Percentiles rank a stretch among this genome's conserved stretches.
Conservation (phyloP, 1,284 basidiomycete genomes). For the Phellopilus nigrolimitatus region DNA sequence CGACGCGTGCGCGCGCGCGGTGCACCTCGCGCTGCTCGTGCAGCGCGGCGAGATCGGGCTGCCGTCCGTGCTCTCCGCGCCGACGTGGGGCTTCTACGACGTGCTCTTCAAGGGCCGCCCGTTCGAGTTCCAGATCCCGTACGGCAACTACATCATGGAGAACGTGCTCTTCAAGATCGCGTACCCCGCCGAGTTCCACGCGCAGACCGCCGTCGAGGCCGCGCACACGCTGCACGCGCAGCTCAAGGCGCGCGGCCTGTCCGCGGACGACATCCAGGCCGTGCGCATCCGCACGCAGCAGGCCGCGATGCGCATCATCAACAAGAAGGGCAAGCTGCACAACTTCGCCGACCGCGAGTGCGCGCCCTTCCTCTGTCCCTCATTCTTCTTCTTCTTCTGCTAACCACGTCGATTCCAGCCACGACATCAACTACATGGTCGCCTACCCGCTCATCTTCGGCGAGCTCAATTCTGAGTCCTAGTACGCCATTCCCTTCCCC, state of each 20-base stretch:
- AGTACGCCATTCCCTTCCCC: slow-evolving; percentile 39
- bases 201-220: slow-evolving; percentile 89
- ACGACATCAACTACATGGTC: slow-evolving; percentile 91
- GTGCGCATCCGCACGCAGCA: slow-evolving; percentile 91
- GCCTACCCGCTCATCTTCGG: slow-evolving; percentile 87
- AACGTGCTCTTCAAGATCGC: slow-evolving; percentile 96
- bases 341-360: slow-evolving; percentile 91
- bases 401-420: slow-evolving; percentile 45
- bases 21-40: slow-evolving; percentile 87
- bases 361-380: slow-evolving; percentile 28
- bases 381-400: slow-evolving; percentile 20
- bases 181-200: slow-evolving; percentile 94
- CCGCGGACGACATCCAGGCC: slow-evolving; percentile 86
- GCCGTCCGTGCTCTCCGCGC: slow-evolving; percentile 86
- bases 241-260: slow-evolving; percentile 78
- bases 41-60: slow-evolving; percentile 90
- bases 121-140: slow-evolving; percentile 89
- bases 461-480: slow-evolving; percentile 81
- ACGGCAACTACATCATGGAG: slow-evolving; percentile 91
- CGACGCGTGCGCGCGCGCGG: slow-evolving; percentile 90
- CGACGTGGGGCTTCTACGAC: slow-evolving; percentile 97
- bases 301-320: slow-evolving; percentile 90
- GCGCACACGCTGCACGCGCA: slow-evolving; percentile 76
- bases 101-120: slow-evolving; percentile 91
- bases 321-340: slow-evolving; percentile 87